These are phyloP conservation scores for Lotmaria passim DNA, from an alignment of 208 protist genomes.

Conservation along the genomic window DNA sequence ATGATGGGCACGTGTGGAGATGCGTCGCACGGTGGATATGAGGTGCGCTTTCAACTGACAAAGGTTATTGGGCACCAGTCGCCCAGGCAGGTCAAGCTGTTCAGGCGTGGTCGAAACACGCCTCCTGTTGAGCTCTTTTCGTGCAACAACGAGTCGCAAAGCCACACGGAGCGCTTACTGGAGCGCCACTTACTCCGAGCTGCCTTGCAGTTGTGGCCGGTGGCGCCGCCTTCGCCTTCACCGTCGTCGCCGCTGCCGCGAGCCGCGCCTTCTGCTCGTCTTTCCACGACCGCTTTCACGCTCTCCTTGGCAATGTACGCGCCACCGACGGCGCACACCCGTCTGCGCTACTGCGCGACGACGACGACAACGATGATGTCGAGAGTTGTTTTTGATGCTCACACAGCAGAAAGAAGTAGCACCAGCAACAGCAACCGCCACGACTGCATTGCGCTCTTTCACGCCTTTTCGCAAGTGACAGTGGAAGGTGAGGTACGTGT, in stretches of 20 bases:
- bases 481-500: conserved; percentile 25
- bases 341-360: conserved; percentile 18
- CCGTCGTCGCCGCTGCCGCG: not conserved
- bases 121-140: not conserved
- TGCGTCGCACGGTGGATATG: not conserved
- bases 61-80: not conserved
- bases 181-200: conserved; percentile 14
- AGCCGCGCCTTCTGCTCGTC: not conserved
- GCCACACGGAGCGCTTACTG: not conserved
- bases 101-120: not conserved
- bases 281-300: conserved; percentile 14
- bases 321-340: conserved; percentile 16
- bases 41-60: not conserved
- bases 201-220: not conserved
- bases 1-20: not conserved
- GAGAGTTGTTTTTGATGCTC: too few relatives aligned
- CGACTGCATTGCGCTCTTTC: conserved; percentile 24
- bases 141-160: too few relatives aligned
- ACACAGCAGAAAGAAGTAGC: too few relatives aligned
- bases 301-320: conserved; percentile 22
- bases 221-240: conserved; percentile 5
- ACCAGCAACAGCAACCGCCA: not conserved
- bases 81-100: not conserved
- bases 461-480: conserved; percentile 5
- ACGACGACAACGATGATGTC: not conserved